Evolutionary conservation across 1,284 basidiomycete genomes (phyloP), one percentile per base, ranked within the genome.

Genomic region (Tylopilus sp.): DNA sequence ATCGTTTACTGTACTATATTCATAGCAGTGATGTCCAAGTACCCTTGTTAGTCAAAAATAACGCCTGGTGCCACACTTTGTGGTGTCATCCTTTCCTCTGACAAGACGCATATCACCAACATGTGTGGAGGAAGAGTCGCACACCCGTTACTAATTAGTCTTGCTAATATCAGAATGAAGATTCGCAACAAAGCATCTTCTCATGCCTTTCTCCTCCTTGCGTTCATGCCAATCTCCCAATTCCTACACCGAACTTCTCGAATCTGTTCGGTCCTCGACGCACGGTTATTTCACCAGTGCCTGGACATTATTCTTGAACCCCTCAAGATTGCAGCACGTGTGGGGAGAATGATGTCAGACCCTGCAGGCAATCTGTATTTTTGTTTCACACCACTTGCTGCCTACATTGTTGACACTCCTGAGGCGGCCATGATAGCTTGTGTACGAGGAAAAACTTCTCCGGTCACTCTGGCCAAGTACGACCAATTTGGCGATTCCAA

Each of bases 21-120:
- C 29, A n/a, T n/a, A n/a, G n/a, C 29, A 29, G 29, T 29, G 29
- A 29, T 29, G 29, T 29, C 29, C 29, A 4, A 29, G 29, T 29
- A 29, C 29, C 29, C 29, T 29, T 29, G 3, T 29, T 29, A 29
- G 29, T 29, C 29, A 29, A 6, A 29, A 29, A 29, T 29, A 29
- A 29, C 8, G 1, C 41, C 41, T 19, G 41, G 6, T 33, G 49
- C 54, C 6, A 49, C 36, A 8, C 26, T 64, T 9, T 57, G 53
- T 22, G 47, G 66, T 62, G 26, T 63, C 72, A 69, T 81, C 13
- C 49, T 77, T 3, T 76, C 80, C 0, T 78, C 75, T 0, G 76
- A 81, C 56, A 81, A 81, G 61, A 82, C 74, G 0, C 73, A 72
- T 26, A 74, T 81, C 6, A 80, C 77, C 10, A 78, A 80, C 53